Evolutionary conservation across 2,329 filamentous ascomycete genomes (phyloP), one percentile per base, ranked within the genome.

Genomic region (Alternaria panax): DNA sequence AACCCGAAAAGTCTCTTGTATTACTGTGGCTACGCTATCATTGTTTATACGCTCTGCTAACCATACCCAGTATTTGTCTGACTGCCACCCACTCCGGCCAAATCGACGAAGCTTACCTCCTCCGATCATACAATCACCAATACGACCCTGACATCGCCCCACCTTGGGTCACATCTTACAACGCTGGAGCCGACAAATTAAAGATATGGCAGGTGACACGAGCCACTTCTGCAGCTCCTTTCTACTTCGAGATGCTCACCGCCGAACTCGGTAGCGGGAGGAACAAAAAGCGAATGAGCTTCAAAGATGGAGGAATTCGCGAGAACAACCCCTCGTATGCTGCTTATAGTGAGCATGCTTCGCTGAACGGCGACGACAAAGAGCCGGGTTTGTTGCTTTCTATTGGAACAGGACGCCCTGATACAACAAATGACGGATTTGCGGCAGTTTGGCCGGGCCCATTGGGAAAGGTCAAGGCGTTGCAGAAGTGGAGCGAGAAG

Each of bases 171-270:
- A 81, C 78, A 3, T 73, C 75, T 2, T 84, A 84, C 73, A 84
- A 84, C 62, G 78, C 81, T 67, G 80, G 80, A 8, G 78, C 79
- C 6, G 80, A 83, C 57, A 71, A 74, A 41, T 70, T 84, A 16
- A 76, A 79, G 2, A 84, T 86, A 40, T 86, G 83, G 79, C 72
- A 84, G 68, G 83, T 84, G 1, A 83, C 82, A 0, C 71, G 83
- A 7, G 84, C 84, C 2, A 85, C 84, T 0, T 83, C 80, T 1
- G 84, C 84, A 3, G 83, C 83, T 0, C 83, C 83, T 0, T 83
- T 84, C 66, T 84, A 82, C 69, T 84, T 84, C 71, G 78, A 83
- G 45, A 81, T 82, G 75, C 75, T 84, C 9, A 75, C 79, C 54
- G 79, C 80, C 6, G 78, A 82, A 28, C 69, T 83, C 32, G 68